A percentile compares a stretch with the other conserved stretches of the same genome.
phyloP scores from a whole-genome alignment of 1,284 basidiomycete species.

The Ganoderma sinense region DNA sequence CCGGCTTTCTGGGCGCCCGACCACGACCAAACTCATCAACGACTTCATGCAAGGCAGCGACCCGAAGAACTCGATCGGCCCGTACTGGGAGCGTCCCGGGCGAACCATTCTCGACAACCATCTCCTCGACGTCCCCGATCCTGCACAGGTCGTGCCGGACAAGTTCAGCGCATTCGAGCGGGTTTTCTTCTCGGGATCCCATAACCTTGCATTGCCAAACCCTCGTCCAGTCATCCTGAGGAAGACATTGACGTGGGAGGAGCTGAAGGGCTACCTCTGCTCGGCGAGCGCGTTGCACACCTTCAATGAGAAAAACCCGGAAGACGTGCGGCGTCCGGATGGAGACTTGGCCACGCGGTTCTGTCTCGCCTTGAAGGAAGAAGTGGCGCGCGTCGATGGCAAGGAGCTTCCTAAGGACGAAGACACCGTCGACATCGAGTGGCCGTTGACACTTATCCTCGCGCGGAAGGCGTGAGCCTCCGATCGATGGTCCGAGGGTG shows the following conservation, averaged over 20 bases:
- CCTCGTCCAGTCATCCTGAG: conserved; percentile 63
- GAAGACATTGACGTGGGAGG: conserved; percentile 69
- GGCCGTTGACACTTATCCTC: conserved; percentile 76
- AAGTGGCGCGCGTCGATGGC: conserved; percentile 48
- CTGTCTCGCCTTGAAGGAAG: conserved; percentile 56
- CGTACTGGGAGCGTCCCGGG: conserved; percentile 85
- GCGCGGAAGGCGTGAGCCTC: conserved; percentile 41
- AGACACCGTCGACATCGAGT: conserved; percentile 69
- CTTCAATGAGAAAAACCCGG: conserved; percentile 71
- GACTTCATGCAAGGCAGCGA: conserved; percentile 67
- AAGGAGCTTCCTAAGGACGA: conserved; percentile 44
- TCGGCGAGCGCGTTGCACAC: conserved; percentile 80
- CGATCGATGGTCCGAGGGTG: neutral
- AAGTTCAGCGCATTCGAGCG: conserved; percentile 53
- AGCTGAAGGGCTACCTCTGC: conserved; percentile 72
- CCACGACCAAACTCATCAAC: conserved; percentile 65
- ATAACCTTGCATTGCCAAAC: conserved; percentile 53
- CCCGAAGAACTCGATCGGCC: conserved; percentile 64
- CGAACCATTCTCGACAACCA: conserved; percentile 78
- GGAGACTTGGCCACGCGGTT: conserved; percentile 75
- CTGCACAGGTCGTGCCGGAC: conserved; percentile 46
- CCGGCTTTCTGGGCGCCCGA: conserved; percentile 67
- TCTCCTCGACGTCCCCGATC: conserved; percentile 73
- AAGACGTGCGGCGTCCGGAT: conserved; percentile 54
- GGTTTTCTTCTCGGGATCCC: conserved; percentile 62